A percentile compares a stretch with the other conserved stretches of the same genome.
Conservation (phyloP, 371 early-diverging fungal genomes). For the Mucor circinelloides region DNA sequence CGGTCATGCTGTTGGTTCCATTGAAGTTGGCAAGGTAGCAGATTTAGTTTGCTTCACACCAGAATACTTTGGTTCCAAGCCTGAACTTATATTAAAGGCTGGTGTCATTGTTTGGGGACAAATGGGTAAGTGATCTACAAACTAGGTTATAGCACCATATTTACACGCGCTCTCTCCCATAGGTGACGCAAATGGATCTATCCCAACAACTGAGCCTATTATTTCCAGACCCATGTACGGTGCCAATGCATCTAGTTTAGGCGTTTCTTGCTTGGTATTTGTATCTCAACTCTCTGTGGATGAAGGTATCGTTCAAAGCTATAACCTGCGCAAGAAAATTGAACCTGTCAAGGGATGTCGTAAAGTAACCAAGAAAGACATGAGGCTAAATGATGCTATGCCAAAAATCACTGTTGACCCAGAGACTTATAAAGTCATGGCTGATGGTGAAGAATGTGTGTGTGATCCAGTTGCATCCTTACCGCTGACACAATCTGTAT, state of each 20-base stretch:
- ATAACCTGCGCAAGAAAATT: slow-evolving; percentile 68
- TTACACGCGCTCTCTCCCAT: not conserved
- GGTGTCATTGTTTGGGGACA: slow-evolving; percentile 82
- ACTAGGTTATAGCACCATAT: not conserved
- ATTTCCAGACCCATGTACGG: slow-evolving; percentile 87
- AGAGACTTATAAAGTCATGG: slow-evolving; percentile 84
- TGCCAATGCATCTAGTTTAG: slow-evolving; percentile 59
- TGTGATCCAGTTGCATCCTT: slow-evolving; percentile 74
- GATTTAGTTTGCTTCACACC: slow-evolving; percentile 88
- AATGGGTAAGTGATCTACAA: slow-evolving; percentile 55
- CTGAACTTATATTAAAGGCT: slow-evolving; percentile 82
- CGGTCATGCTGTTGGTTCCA: slow-evolving; percentile 87
- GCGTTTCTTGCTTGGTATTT: slow-evolving; percentile 70
- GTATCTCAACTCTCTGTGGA: slow-evolving; percentile 78
- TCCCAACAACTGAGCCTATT: slow-evolving; percentile 83
- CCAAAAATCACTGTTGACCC: slow-evolving; percentile 87
- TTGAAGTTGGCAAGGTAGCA: slow-evolving; percentile 91
- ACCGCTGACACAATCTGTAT: slow-evolving; percentile 76
- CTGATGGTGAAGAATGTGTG: slow-evolving; percentile 74
- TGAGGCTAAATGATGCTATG: slow-evolving; percentile 80
- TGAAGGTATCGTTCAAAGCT: slow-evolving; percentile 51
- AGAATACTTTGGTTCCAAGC: slow-evolving; percentile 87
- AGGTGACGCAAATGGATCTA: slow-evolving; percentile 89
- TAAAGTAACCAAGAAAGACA: slow-evolving; percentile 74
- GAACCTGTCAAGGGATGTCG: slow-evolving; percentile 81